phyloP scores from a whole-genome alignment of 306 rosid genomes.

The Arachis stenosperma region DNA sequence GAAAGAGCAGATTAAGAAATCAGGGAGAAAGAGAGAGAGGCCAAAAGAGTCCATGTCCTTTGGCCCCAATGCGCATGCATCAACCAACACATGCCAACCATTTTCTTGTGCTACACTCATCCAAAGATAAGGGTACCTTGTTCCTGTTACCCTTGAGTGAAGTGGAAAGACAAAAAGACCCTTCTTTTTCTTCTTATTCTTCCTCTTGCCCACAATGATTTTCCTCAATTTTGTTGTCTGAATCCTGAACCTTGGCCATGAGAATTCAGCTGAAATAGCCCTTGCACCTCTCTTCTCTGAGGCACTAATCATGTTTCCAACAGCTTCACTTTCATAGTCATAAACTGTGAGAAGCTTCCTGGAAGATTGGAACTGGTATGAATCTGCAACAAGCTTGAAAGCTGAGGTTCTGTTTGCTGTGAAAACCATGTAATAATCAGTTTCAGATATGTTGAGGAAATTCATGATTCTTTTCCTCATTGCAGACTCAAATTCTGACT shows the following conservation, averaged over 20 bases:
- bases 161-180: constrained; percentile 89
- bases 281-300: constrained; percentile 81
- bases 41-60: constrained; percentile 93
- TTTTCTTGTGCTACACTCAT: constrained; percentile 86
- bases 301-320: constrained; percentile 60
- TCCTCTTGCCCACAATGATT: constrained; percentile 64
- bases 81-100: constrained; percentile 86
- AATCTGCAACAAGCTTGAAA: constrained; percentile 79
- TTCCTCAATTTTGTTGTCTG: constrained; percentile 67
- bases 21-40: constrained; percentile 80
- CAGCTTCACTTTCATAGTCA: constrained; percentile 89
- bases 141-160: constrained; percentile 86
- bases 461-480: constrained; percentile 73
- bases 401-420: constrained; percentile 93
- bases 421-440: constrained; percentile 85
- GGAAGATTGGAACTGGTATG: constrained; percentile 67
- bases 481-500: constrained; percentile 69
- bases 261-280: constrained; percentile 73
- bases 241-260: constrained; percentile 92
- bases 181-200: constrained; percentile 54
- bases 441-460: constrained; percentile 68
- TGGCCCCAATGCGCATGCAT: constrained; percentile 90
- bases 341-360: constrained; percentile 79
- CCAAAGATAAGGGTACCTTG: constrained; percentile 90
- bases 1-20: constrained; percentile 81